Conservation (phyloP, 192 early-diverging fungal species). For the Phlyctochytrium bullatum region DNA sequence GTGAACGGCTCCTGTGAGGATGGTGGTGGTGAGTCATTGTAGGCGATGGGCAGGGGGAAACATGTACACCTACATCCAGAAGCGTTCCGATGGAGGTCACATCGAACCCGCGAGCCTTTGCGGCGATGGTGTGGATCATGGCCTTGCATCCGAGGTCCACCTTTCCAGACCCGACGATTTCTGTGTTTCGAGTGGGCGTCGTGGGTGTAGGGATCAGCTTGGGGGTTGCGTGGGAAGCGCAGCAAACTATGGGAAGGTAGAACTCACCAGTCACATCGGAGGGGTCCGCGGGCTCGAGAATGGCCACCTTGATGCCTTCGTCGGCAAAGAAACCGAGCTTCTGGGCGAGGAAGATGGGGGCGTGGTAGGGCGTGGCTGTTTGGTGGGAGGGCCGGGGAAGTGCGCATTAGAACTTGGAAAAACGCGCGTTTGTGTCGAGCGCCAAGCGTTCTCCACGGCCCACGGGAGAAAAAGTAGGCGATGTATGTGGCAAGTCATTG, state of each 20-base stretch:
- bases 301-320: slow-evolving; percentile 62
- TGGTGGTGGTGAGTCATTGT: not conserved
- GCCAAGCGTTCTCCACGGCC: no score
- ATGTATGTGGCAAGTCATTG: no score
- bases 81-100: slow-evolving; percentile 66
- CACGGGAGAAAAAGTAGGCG: no score
- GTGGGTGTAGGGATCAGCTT: slow-evolving; percentile 1
- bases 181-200: not conserved
- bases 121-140: slow-evolving; percentile 72
- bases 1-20: slow-evolving; percentile 55
- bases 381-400: not conserved
- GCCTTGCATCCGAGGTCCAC: slow-evolving; percentile 64
- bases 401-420: no score
- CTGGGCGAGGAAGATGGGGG: slow-evolving; percentile 62
- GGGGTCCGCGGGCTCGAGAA: slow-evolving; percentile 64
- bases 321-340: slow-evolving; percentile 57
- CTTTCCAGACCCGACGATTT: slow-evolving; percentile 59
- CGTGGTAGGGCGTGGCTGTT: slow-evolving; percentile 59
- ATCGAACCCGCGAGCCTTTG: slow-evolving; percentile 58
- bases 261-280: slow-evolving; percentile 65
- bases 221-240: not conserved
- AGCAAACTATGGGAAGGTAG: not conserved
- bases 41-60: not conserved
- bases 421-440: no score
- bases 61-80: slow-evolving; percentile 37